Evolutionary conservation across 192 early-diverging fungal genomes (phyloP), one percentile per base, ranked within the genome.

Genomic region (Dispira simplex): DNA sequence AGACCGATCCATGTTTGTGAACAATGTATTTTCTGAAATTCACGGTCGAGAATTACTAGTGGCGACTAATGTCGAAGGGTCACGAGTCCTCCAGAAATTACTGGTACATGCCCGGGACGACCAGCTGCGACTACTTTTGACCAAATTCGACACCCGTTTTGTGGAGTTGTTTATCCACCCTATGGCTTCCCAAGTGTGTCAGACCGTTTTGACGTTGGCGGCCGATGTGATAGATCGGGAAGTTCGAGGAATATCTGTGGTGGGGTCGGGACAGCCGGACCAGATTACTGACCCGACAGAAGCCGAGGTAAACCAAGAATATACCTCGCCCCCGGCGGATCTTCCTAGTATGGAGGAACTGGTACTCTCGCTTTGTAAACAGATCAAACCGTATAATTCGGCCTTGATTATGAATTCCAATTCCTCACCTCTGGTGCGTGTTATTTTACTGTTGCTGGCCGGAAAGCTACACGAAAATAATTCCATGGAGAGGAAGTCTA

Each of bases 171-270:
- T 90, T 43, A 77, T 82, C 18, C 90, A 94, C 67, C 87, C 84
- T 56, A 92, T 89, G 66, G 89, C 88, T 3, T 92, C 90, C 0
- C 92, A 94, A 64, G 90, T 90, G 0, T 81, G 83, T 55, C 92
- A 94, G 77, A 90, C 91, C 16, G 67, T 93, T 18, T 69, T 93
- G 51, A 77, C 80, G 11, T 67, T 90, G 9, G 81, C 79, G 21
- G 85, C 87, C 0, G 81, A 83, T 62, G 72, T 87, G 53, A 78
- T 91, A 11, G 90, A 91, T 62, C 77, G 84, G 43, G 90, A 94
- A 66, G 73, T 83, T 39, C 69, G 75, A 27, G 76, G 75, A 39
- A 1, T 39, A 39, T 39, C 32, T 39, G 32, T 39, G 32, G 32
- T 6, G 6, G 32, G 32, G 52, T 68, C 81, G 46, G 62, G 64